Conservation (phyloP, 2,329 filamentous ascomycete species). For the Arthrobotrys megalospora region DNA sequence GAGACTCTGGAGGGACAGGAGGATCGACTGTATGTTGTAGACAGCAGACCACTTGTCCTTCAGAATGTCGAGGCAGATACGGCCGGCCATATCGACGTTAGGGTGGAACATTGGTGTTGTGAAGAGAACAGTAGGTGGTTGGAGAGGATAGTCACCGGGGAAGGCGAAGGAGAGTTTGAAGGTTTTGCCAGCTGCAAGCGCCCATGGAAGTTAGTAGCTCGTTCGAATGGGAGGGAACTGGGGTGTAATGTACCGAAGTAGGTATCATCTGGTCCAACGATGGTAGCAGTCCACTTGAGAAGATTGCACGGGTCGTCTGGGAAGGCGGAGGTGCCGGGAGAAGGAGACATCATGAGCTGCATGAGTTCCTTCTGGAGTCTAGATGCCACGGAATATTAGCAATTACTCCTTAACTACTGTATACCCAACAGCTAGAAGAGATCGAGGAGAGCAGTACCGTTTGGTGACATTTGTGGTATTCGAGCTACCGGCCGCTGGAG, state of each 20-base stretch:
- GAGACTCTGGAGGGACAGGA: conserved; percentile 93
- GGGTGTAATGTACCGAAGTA: conserved; percentile 51
- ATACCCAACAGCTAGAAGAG: background rate
- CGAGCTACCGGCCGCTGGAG: conserved; percentile 23
- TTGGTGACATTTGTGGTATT: conserved; percentile 82
- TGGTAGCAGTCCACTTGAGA: conserved; percentile 92
- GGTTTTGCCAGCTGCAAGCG: conserved; percentile 75
- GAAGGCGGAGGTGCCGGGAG: conserved; percentile 94
- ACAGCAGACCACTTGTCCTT: conserved; percentile 98
- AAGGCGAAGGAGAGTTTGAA: conserved; percentile 95
- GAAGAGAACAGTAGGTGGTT: conserved; percentile 91
- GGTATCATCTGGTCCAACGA: conserved; percentile 83
- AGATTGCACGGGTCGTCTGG: conserved; percentile 91
- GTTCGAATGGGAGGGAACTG: background rate
- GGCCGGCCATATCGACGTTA: conserved; percentile 96
- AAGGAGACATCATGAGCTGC: conserved; percentile 96
- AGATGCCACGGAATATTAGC: background rate
- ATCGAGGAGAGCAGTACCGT: conserved; percentile 71
- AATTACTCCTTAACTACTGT: background rate
- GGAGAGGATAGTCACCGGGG: conserved; percentile 92
- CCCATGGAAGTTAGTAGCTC: conserved; percentile 13
- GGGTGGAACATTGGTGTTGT: conserved; percentile 99
- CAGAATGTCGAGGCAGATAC: conserved; percentile 97
- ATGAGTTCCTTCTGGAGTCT: conserved; percentile 98
- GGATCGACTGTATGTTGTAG: conserved; percentile 94